Evolutionary conservation across 73 alveolate species (phyloP), one percentile per base, ranked within the genome.

Genomic region (Paramecium caudatum): DNA sequence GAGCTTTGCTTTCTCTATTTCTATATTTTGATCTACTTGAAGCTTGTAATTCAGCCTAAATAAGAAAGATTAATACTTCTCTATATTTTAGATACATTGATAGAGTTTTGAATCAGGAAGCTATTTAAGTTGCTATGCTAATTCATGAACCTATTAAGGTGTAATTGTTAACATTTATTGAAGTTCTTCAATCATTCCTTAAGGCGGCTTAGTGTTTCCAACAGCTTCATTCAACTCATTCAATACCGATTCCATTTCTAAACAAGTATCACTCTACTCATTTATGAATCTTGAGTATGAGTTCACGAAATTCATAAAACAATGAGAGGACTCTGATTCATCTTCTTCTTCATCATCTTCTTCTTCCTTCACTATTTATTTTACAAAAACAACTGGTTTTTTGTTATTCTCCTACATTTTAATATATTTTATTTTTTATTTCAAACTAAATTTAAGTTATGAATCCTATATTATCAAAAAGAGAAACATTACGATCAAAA

Each of bases 71-170:
- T 8, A 36, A 12, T 65, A 65, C 83, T 65, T 65, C 49, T 65
- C 83, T 25, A 65, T 65, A 65, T 65, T 65, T 33, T 65, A 65
- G 49, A 65, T 65, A 36, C 83, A 65, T 43, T 65, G 15, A 65
- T 36, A 65, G 27, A 65, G 16, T 65, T 65, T 65, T 8, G 83
- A 65, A 65, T 65, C 83, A 4, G 83, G 83, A 33, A 65, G 49
- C 15, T 30, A 30, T 36, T 65, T 65, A 33, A 65, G 49, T 33
- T 33, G 50, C 34, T 65, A 13, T 32, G 49, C 83, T 32, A 33
- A 30, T 65, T 65, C 83, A 65, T 36, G 27, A 15, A 65, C 17
- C 49, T 65, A 12, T 65, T 65, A 65, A 33, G 47, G 49, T 32
- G 61, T 65, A 32, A 65, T 65, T 33, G 32, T 33, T 36, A 65